Evolutionary conservation across 305 asterid species (phyloP).

Genomic region (Rubia tinctorum): DNA sequence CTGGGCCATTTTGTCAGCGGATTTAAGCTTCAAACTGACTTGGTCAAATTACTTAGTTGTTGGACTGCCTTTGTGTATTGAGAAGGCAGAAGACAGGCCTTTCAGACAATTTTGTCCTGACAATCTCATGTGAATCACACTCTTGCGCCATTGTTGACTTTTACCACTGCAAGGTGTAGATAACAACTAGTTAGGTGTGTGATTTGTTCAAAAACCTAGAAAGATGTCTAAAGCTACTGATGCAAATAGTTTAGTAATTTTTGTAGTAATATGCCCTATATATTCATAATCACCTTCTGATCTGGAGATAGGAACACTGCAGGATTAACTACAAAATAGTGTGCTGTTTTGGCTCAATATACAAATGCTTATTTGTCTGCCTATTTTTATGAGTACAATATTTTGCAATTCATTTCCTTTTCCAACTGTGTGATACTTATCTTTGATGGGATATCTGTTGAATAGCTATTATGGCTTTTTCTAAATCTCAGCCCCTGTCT

Average conservation of each 20-base stretch:
- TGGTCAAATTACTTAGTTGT: not conserved
- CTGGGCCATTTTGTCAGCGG: not conserved
- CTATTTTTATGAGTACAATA: not conserved
- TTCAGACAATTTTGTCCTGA: not conserved
- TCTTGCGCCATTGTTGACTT: not conserved
- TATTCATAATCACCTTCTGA: not conserved
- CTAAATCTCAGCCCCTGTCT: not conserved
- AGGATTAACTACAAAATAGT: not conserved
- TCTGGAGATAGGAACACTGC: not conserved
- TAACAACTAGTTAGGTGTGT: not conserved
- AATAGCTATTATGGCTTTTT: not conserved
- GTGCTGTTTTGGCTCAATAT: not conserved
- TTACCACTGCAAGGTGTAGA: not conserved
- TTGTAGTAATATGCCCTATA: too few relatives aligned
- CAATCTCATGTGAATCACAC: not conserved
- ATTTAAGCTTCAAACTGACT: not conserved
- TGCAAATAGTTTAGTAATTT: not conserved
- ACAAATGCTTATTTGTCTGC: not conserved
- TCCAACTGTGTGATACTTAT: not conserved
- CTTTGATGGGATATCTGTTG: not conserved
- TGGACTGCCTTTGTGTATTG: not conserved
- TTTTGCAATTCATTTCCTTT: not conserved
- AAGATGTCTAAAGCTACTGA: not conserved
- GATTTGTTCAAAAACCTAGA: too few relatives aligned
- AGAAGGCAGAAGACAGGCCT: not conserved